Evolutionary conservation across 2,329 filamentous ascomycete species (phyloP).

Genomic region (Rhexocercosporidium sp.): DNA sequence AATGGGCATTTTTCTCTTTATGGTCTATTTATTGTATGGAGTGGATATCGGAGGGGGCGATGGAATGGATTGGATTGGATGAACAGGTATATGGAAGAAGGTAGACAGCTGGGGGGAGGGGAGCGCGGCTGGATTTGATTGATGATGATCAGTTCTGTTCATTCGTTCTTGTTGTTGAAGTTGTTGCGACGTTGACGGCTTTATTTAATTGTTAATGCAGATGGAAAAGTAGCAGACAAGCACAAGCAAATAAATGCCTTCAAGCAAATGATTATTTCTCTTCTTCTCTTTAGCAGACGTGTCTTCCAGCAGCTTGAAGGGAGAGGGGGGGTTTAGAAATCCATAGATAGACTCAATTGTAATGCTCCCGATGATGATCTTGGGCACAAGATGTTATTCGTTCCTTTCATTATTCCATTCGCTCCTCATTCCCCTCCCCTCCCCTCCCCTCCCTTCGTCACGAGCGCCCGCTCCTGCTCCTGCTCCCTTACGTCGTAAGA

Average conservation of each 20-base stretch:
- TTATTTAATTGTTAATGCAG: constrained; percentile 9
- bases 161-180: background rate
- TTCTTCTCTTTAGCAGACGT: no score
- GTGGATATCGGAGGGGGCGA: background rate
- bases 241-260: background rate
- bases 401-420: no score
- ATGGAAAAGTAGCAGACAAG: background rate
- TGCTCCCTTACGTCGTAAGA: no score
- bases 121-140: background rate
- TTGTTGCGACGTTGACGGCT: background rate
- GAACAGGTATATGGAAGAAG: background rate
- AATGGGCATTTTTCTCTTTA: background rate
- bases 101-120: background rate
- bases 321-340: no score
- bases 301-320: no score
- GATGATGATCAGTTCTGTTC: background rate
- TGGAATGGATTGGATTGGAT: background rate
- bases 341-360: no score
- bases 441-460: no score
- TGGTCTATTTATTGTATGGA: background rate
- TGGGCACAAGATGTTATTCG: no score
- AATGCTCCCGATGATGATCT: no score
- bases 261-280: background rate
- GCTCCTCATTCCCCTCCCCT: no score
- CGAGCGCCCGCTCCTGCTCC: no score